Evolutionary conservation across 2,329 filamentous ascomycete species (phyloP), one percentile per base, ranked within the genome.

Genomic region (Alternaria sp.): DNA sequence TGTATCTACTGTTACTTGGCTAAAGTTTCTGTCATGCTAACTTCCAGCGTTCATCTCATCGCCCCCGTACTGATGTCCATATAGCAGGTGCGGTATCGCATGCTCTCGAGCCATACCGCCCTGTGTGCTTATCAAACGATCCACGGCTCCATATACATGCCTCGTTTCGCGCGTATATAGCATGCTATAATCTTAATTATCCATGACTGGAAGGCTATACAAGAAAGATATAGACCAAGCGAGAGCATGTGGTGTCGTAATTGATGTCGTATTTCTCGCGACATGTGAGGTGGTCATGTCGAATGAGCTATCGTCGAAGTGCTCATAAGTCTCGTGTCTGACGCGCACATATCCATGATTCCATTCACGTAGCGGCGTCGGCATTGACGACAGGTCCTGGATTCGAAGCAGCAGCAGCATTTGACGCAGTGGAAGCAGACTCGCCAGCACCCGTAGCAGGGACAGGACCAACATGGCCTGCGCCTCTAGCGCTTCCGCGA

Each of bases 401-500:
- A n/a, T 48, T 24, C 1, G 63, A 44, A 10, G 63, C 45, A 33
- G 66, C 46, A 48, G 57, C 46, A 33, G 63, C 29, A 34, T 44
- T n/a, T 14, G 48, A n/a, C 3, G 60, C 37, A 28, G 54, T 13
- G 5, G 66, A 46, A n/a, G 65, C 31, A 6, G 69, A 44, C 14
- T 63, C 63, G 33, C 54, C 48, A 26, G 53, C 40, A 34, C 54
- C 49, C 17, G 60, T 17, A 50, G 62, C 53, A 0, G 61, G 26
- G 52, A 17, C 56, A 9, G 70, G 21, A 17, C 49, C 61, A 31
- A 48, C 52, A 51, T 72, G 70, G 8, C 58, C 66, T 34, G 72
- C 75, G 29, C 75, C 72, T 39, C 74, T 68, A 11, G 68, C 72
- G 37, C 72, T 68, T 49, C 73, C 73, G 39, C 76, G 70, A 29